Evolutionary conservation across 1,139 yeast species (phyloP).

Genomic region (Geotrichum candidum): DNA sequence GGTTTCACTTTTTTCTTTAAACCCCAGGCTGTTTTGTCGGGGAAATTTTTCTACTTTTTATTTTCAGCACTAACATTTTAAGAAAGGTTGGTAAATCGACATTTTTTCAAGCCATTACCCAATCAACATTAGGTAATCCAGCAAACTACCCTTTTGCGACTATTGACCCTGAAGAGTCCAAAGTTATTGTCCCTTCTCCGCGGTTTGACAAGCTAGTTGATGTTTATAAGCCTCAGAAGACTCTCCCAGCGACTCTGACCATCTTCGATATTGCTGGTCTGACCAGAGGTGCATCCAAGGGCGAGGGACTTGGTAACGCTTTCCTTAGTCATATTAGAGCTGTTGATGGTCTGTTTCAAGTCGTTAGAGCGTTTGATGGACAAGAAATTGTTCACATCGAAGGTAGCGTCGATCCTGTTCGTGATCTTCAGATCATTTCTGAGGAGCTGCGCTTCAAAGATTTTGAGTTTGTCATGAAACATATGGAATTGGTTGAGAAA

Average conservation of each 20-base stretch:
- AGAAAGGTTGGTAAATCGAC: conserved; percentile 74
- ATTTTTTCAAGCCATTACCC: conserved; percentile 59
- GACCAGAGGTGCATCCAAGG: conserved; percentile 90
- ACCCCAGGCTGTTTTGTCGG: not conserved
- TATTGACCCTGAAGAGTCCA: conserved; percentile 95
- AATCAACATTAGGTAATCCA: conserved; percentile 87
- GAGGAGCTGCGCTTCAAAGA: conserved; percentile 89
- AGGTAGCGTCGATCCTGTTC: conserved; percentile 87
- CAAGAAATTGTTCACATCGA: conserved; percentile 91
- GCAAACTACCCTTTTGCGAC: conserved; percentile 97
- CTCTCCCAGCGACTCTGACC: conserved; percentile 81
- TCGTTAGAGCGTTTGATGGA: conserved; percentile 90
- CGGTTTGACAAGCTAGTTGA: conserved; percentile 68
- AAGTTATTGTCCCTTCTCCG: conserved; percentile 85
- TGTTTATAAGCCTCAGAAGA: conserved; percentile 63
- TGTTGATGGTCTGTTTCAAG: conserved; percentile 93
- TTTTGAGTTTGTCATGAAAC: conserved; percentile 83
- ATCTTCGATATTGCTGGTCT: conserved; percentile 93
- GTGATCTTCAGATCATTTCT: conserved; percentile 82
- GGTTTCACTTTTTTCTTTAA: not conserved
- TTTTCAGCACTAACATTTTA: not conserved
- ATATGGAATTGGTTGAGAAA: conserved; percentile 69
- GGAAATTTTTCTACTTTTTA: not conserved
- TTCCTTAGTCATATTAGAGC: conserved; percentile 92
- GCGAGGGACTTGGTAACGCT: conserved; percentile 95